These are phyloP conservation scores for Podospora sp. DNA, from an alignment of 495 filamentous ascomycete species.

Conservation along the genomic window DNA sequence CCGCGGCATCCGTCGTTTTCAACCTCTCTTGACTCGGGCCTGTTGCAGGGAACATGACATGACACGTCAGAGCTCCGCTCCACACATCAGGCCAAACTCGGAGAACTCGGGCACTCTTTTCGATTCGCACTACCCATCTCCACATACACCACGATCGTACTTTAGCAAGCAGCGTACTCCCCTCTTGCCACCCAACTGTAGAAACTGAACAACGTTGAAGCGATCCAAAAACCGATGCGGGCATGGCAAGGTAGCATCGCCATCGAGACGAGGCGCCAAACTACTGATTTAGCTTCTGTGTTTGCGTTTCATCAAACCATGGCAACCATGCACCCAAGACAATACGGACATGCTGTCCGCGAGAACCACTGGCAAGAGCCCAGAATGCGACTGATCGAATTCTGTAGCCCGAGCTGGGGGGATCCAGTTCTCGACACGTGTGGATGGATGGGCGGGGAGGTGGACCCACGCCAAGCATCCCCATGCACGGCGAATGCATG, in stretches of 20 bases:
- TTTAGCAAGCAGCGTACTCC: neutral
- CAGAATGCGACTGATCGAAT: neutral
- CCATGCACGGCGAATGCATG: neutral
- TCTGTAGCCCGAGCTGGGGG: neutral
- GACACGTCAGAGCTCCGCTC: constrained; percentile 9
- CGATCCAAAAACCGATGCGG: neutral
- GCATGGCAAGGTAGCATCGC: neutral
- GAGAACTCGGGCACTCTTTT: neutral
- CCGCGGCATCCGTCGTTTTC: neutral
- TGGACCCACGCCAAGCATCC: neutral
- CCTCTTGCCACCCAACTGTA: too few species aligned
- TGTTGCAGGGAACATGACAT: neutral
- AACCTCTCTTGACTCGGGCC: neutral
- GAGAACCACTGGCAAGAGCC: neutral
- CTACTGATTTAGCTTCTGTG: neutral
- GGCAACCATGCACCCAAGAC: neutral
- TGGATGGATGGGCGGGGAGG: neutral
- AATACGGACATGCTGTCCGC: neutral
- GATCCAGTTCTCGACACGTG: neutral
- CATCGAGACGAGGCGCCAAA: neutral
- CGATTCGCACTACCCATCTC: neutral
- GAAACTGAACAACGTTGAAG: too few species aligned
- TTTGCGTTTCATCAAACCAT: neutral
- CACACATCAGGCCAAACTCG: neutral
- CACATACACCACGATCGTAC: neutral